Conservation (phyloP, 2,329 filamentous ascomycete species). For the Sporothrix curviconia region DNA sequence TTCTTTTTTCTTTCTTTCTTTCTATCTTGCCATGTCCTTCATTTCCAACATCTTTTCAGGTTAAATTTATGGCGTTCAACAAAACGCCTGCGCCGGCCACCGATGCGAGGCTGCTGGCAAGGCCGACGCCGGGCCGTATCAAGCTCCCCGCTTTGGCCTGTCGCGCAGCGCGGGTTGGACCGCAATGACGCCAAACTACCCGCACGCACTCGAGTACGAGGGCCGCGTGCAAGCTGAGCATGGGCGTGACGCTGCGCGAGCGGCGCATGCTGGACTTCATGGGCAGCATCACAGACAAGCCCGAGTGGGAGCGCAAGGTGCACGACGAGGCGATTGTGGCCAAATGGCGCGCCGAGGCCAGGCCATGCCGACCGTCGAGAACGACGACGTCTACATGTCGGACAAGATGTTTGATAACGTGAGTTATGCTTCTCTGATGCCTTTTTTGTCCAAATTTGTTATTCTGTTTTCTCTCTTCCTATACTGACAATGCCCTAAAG, state of each 20-base stretch:
- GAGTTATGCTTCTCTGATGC: neutral
- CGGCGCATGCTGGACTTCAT: conserved; percentile 31
- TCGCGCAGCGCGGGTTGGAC: neutral
- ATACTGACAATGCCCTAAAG: conserved; percentile 13
- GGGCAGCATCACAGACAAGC: conserved; percentile 32
- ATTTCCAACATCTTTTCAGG: too few species aligned
- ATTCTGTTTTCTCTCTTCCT: neutral
- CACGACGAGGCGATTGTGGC: conserved; percentile 28
- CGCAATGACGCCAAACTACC: neutral
- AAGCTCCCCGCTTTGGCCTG: conserved; percentile 14
- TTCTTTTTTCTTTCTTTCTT: too few species aligned
- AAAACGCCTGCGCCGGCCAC: too few species aligned
- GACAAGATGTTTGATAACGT: conserved; percentile 17
- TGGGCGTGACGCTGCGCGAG: conserved; percentile 24
- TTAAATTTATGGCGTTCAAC: too few species aligned
- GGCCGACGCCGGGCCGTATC: neutral
- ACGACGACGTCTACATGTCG: conserved; percentile 16
- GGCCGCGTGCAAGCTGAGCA: neutral
- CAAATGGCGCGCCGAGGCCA: conserved; percentile 29
- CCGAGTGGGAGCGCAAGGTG: conserved; percentile 31
- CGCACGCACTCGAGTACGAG: neutral
- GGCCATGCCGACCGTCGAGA: neutral
- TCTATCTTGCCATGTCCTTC: too few species aligned
- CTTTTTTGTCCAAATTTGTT: neutral
- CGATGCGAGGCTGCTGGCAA: too few species aligned